Percentiles rank a stretch among this genome's conserved stretches.
Evolutionary conservation across 2,329 filamentous ascomycete species (phyloP).

Genomic region (Iodosphaeria phyllophila): DNA sequence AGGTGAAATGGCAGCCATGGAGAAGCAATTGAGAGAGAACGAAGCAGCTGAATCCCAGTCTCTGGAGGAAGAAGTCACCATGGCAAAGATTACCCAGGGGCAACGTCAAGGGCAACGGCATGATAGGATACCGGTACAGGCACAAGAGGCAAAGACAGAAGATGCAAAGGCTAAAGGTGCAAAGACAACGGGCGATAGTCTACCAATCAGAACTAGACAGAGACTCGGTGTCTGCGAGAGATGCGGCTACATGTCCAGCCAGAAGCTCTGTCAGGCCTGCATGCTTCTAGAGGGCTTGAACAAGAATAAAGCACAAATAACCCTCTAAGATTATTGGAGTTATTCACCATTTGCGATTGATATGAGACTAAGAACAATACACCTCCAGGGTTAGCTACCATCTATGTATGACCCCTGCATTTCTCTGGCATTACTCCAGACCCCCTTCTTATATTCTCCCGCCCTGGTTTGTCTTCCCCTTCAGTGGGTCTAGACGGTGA

Average conservation of each 20-base stretch:
- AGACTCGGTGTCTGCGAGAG: constrained; percentile 66
- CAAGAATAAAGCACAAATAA: constrained; percentile 47
- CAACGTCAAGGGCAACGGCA: constrained; percentile 15
- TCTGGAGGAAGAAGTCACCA: constrained; percentile 48
- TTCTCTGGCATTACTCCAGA: too few species aligned
- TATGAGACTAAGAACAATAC: too few species aligned
- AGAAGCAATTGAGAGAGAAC: constrained; percentile 48
- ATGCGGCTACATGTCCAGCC: constrained; percentile 92
- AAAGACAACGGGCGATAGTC: constrained; percentile 5
- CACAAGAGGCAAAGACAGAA: constrained; percentile 18
- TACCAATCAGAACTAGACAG: constrained; percentile 33
- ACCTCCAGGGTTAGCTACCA: too few species aligned
- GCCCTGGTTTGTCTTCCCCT: too few species aligned
- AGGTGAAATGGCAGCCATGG: constrained; percentile 69
- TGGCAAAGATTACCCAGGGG: constrained; percentile 4
- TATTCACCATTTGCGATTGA: too few species aligned
- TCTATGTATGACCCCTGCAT: too few species aligned
- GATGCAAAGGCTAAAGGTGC: constrained; percentile 5
- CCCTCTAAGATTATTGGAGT: constrained; percentile 22
- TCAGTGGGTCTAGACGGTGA: too few species aligned
- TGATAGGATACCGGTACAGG: too few species aligned
- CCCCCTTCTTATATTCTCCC: too few species aligned
- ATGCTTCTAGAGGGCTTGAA: constrained; percentile 78
- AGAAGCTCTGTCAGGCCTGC: constrained; percentile 86
- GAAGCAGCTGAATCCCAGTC: constrained; percentile 37